Evolutionary conservation across 2,329 filamentous ascomycete species (phyloP), one percentile per base, ranked within the genome.

Genomic region (Trichoderma atroviride): DNA sequence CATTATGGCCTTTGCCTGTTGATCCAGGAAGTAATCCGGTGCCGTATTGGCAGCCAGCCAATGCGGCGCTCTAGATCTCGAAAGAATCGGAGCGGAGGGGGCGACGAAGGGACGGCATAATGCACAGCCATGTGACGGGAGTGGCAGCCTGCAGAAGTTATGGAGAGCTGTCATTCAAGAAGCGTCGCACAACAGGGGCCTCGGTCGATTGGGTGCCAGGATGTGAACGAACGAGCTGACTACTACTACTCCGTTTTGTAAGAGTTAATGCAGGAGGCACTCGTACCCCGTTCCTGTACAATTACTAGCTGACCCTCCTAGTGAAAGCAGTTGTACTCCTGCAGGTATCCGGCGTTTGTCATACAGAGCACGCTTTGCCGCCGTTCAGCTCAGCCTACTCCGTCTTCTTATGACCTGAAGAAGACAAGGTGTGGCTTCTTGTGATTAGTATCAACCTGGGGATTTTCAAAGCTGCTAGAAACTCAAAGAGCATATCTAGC

Each of bases 311-410:
- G 50, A 57, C 65, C 35, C 65, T 68, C 61, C 56, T 57, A 37
- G 43, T 24, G 35, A 13, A 57, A 61, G 50, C 13, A 55, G 61
- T 60, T 61, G 56, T 55, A 57, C 53, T 43, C 40, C 62, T 69
- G 56, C 68, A 69, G 55, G 56, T 33, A 33, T 61, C 61, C 68
- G 57, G 55, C 35, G 61, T 65, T 56, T 66, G 68, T 69, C 68
- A 53, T 63, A 69, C 64, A 59, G 55, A 67, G 55, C 27, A 29
- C n/a, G 35, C 37, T n/a, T 66, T 57, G 35, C 47, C 40, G 19
- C 19, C 40, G 19, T 58, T 66, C 62, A 58, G 53, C 62, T 66
- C 53, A 37, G 33, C 19, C 62, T 27, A 27, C 10, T 5, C 62
- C 53, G 35, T 50, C 53, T 57, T 19, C 52, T 33, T 43, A 56